Evolutionary conservation across 2,329 filamentous ascomycete species (phyloP).

Genomic region (Pseudogymnoascus sp.): DNA sequence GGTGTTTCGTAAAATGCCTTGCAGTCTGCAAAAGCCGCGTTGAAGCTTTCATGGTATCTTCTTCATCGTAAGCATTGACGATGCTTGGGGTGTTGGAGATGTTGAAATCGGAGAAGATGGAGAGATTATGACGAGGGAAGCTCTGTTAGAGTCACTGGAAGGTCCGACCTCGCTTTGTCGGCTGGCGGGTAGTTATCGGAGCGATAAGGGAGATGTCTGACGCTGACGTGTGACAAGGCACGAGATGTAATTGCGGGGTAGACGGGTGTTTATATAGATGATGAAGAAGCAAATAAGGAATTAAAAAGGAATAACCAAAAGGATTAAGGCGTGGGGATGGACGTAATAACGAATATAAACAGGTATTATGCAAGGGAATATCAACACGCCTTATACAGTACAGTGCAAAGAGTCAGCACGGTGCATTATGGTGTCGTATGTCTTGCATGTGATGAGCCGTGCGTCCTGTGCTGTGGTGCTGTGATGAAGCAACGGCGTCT

Average conservation of each 20-base stretch:
- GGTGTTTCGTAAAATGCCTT: slow-evolving; percentile 13
- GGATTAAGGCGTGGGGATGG: background rate
- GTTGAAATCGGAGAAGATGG: background rate
- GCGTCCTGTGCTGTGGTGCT: background rate
- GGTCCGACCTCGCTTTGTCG: slow-evolving; percentile 1
- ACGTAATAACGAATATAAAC: background rate
- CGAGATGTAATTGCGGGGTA: slow-evolving; percentile 2
- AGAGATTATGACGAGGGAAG: slow-evolving; percentile 1
- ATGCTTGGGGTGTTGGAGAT: background rate
- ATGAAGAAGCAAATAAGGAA: background rate
- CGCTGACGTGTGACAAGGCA: background rate
- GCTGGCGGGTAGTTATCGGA: background rate
- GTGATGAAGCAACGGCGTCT: background rate
- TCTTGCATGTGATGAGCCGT: background rate
- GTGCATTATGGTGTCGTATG: background rate
- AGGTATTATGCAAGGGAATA: background rate
- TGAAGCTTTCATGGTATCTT: slow-evolving; percentile 41
- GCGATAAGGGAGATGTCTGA: background rate
- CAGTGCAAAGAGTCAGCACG: background rate
- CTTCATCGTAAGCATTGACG: slow-evolving; percentile 26
- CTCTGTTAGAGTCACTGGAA: background rate
- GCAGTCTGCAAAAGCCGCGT: slow-evolving; percentile 32
- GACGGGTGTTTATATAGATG: background rate
- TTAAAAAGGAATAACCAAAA: background rate
- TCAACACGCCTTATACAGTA: background rate